Evolutionary conservation across 1,284 basidiomycete species (phyloP), one percentile per base, ranked within the genome.

Genomic region (Omphalotus olearius): DNA sequence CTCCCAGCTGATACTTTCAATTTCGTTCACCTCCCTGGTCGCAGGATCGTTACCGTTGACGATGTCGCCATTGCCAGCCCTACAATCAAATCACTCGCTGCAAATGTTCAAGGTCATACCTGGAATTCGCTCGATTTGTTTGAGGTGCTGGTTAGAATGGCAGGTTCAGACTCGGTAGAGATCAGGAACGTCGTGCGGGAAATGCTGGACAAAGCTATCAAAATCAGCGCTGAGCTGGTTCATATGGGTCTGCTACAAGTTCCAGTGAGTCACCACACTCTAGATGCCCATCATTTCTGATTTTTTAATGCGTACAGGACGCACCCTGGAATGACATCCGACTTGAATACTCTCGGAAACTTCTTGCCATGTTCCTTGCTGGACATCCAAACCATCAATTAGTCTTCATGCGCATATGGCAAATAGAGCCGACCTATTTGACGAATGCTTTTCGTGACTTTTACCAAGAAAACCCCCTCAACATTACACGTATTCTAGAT

Each of bases 61-160:
- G 88, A 95, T 57, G 91, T 94, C 26, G 80, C 89, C 2, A 76
- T 80, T 53, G 80, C 91, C 26, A 88, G 88, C 60, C 87, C 89
- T n/a, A 91, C 91, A 16, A 92, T 93, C 72, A 88, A 92, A 65
- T 80, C 85, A 11, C 73, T 92, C 50, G 85, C 93, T 14, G 82
- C 88, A 40, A 86, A 91, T 58, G 90, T 96, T 17, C 91, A 96
- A 64, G 84, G 83, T 2, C 90, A 91, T 59, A 86, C 92, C 0
- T 98, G 95, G 94, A 98, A 98, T 66, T 92, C 91, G 9, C 72
- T 95, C 14, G 94, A 97, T 59, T 72, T 98, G 33, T 91, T 97
- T 57, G 86, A 93, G 65, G 88, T 95, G n/a, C 73, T 96, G 2
- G 85, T 94, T 6, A 78, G 83, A 45, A 72, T 88, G 47, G 83